Conservation (phyloP, 192 early-diverging fungal species). For the Linnemannia elongata region DNA sequence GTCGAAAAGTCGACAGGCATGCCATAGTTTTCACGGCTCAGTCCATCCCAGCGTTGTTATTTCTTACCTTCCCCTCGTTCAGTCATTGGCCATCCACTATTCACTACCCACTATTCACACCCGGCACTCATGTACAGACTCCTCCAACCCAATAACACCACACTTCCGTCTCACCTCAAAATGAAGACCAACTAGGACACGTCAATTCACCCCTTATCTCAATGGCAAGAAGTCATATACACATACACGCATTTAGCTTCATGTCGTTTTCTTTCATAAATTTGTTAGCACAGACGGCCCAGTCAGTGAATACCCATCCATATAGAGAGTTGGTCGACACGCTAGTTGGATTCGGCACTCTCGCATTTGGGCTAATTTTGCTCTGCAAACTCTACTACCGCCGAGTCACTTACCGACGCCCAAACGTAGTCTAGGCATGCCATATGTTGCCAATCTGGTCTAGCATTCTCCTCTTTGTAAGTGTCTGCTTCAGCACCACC, state of each 20-base stretch:
- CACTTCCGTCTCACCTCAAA: neutral
- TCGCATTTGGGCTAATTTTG: neutral
- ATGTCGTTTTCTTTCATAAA: too few relatives aligned
- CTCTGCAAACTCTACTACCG: neutral
- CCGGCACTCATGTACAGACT: too few relatives aligned
- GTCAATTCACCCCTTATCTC: too few relatives aligned
- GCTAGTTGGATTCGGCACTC: neutral
- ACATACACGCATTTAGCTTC: too few relatives aligned
- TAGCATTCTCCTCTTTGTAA: neutral
- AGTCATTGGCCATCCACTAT: too few relatives aligned
- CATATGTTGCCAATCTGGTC: neutral
- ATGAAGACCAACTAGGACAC: neutral
- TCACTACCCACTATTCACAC: neutral
- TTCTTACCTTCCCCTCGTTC: too few relatives aligned
- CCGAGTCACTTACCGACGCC: neutral
- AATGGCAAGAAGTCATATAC: too few relatives aligned
- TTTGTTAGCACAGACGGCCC: too few relatives aligned
- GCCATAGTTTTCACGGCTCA: too few relatives aligned
- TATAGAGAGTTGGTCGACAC: neutral
- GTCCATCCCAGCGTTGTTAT: too few relatives aligned
- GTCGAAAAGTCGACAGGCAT: too few relatives aligned
- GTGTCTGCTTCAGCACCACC: neutral
- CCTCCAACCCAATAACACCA: too few relatives aligned
- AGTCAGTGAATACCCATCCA: neutral
- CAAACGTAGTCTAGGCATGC: neutral